phyloP scores from a whole-genome alignment of 2,329 filamentous ascomycete species.

The Lachnellula cervina region DNA sequence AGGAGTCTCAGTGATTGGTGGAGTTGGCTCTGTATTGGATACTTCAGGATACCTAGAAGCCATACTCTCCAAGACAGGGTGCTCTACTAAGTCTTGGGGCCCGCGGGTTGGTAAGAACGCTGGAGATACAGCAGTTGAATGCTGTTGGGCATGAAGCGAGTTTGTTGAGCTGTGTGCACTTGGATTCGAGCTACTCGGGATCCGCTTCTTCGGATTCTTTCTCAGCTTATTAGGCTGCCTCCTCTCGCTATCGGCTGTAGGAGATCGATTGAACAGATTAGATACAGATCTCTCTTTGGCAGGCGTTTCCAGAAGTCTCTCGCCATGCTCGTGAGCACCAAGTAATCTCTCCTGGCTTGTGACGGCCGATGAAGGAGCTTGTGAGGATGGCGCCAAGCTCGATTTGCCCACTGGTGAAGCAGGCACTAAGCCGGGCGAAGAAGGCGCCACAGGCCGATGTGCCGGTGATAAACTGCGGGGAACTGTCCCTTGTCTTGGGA shows the following conservation, averaged over 20 bases:
- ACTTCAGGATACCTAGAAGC: slow-evolving; percentile 16
- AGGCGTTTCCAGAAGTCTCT: slow-evolving; percentile 20
- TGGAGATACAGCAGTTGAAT: slow-evolving; percentile 24
- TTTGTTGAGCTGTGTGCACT: slow-evolving; percentile 88
- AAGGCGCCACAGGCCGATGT: slow-evolving; percentile 18
- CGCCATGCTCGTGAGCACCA: slow-evolving; percentile 23
- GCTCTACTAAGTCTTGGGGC: slow-evolving; percentile 27
- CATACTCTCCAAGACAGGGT: slow-evolving; percentile 26
- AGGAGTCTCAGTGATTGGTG: slow-evolving; percentile 24
- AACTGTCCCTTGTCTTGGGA: slow-evolving; percentile 29
- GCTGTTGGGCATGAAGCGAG: slow-evolving; percentile 52
- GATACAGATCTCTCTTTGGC: slow-evolving; percentile 65
- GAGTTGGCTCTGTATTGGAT: slow-evolving; percentile 20
- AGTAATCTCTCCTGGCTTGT: slow-evolving; percentile 47
- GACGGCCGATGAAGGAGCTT: slow-evolving; percentile 27
- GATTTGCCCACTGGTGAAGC: slow-evolving; percentile 16
- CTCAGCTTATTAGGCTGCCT: slow-evolving; percentile 84
- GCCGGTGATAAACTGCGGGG: slow-evolving; percentile 23
- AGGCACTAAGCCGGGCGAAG: slow-evolving; percentile 19
- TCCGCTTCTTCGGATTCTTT: slow-evolving; percentile 62
- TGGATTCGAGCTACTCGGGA: slow-evolving; percentile 70
- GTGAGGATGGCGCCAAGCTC: slow-evolving; percentile 21
- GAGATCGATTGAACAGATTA: slow-evolving; percentile 66
- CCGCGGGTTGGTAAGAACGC: slow-evolving; percentile 30
- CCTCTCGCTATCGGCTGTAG: slow-evolving; percentile 56